A percentile compares a stretch with the other conserved stretches of the same genome.
Conservation (phyloP, 1,139 yeast species). For the Geotrichum citri-aurantii region DNA sequence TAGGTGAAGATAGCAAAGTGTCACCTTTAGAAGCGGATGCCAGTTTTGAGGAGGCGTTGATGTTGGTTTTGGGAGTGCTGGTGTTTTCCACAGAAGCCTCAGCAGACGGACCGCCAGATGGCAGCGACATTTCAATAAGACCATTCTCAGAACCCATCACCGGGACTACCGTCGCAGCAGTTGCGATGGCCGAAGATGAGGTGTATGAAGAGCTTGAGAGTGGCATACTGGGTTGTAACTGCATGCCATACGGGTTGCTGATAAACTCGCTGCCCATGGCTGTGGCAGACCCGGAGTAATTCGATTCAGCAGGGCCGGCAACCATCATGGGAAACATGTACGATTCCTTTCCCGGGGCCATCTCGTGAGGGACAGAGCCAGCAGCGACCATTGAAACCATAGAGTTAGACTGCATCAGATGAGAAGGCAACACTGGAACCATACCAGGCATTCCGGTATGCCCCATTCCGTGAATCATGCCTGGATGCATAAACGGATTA, state of each 20-base stretch:
- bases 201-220: not conserved
- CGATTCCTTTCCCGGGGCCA: not conserved
- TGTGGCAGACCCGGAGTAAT: constrained; percentile 10
- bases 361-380: not conserved
- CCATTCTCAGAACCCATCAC: not conserved
- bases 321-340: constrained; percentile 4
- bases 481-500: constrained; percentile 5
- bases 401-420: not conserved
- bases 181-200: not conserved
- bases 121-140: not conserved
- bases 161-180: not conserved
- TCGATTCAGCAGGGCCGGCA: constrained; percentile 1
- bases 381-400: not conserved
- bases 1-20: not conserved
- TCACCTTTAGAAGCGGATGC: not conserved
- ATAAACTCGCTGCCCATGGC: constrained; percentile 7
- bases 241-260: not conserved
- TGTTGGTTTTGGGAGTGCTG: not conserved
- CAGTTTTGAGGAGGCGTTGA: not conserved
- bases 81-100: not conserved
- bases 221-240: not conserved
- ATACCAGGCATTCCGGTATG: constrained; percentile 2
- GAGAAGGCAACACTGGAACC: constrained; percentile 5
- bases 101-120: not conserved
- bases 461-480: constrained; percentile 4